phyloP scores from a whole-genome alignment of 768 basidiomycete species.

The Termitomyces sp. region DNA sequence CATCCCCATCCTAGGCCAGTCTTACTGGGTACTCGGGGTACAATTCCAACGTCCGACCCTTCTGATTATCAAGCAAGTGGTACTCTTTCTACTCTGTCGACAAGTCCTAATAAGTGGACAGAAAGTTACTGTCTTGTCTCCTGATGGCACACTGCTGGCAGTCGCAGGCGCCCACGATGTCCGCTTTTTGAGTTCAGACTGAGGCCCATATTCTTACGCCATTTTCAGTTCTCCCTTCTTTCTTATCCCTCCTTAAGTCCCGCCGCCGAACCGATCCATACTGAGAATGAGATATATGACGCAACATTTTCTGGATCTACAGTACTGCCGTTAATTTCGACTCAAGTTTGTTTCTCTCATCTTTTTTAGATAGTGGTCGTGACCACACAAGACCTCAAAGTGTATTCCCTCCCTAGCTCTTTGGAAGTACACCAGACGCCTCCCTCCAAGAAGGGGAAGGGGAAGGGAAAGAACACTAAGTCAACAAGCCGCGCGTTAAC shows the following conservation, averaged over 20 bases:
- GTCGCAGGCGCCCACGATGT: constrained; percentile 74
- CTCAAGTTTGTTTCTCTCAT: not conserved
- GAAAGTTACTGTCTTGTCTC: constrained; percentile 88
- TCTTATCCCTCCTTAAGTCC: constrained; percentile 54
- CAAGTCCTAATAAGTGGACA: constrained; percentile 25
- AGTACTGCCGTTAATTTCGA: constrained; percentile 30
- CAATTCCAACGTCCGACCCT: constrained; percentile 49
- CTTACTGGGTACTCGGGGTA: constrained; percentile 47
- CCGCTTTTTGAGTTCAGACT: constrained; percentile 16
- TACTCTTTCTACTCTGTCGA: not conserved
- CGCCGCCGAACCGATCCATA: constrained; percentile 42
- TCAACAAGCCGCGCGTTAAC: constrained; percentile 5
- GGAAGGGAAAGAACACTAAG: constrained; percentile 32
- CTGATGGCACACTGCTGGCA: constrained; percentile 56
- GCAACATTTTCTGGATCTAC: constrained; percentile 66
- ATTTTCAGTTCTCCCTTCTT: constrained; percentile 55
- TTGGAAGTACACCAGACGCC: constrained; percentile 10
- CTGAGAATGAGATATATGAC: constrained; percentile 83
- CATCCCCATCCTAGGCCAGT: constrained; percentile 39
- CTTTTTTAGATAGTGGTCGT: constrained; percentile 53
- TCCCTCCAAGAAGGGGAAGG: constrained; percentile 31
- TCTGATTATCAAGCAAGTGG: constrained; percentile 83
- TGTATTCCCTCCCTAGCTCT: constrained; percentile 49
- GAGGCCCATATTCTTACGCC: not conserved
- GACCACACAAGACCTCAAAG: constrained; percentile 56